phyloP scores from a whole-genome alignment of 1,284 basidiomycete species.

The Ustanciosporium gigantosporum region DNA sequence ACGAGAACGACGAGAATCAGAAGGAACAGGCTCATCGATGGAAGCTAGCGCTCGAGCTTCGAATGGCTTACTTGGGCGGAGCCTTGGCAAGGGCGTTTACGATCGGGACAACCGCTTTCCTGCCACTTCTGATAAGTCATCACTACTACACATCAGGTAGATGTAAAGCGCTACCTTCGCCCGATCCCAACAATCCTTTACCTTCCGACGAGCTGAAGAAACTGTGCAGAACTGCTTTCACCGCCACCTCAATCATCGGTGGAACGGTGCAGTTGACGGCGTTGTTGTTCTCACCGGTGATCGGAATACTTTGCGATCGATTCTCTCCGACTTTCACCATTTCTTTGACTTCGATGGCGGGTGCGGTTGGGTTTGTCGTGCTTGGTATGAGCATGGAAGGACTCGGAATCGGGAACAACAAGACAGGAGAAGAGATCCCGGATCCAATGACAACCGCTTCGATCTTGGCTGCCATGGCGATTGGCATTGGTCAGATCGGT shows the following conservation, averaged over 20 bases:
- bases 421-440: conserved; percentile 23
- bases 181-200: conserved; percentile 20
- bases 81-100: conserved; percentile 41
- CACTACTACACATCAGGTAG: conserved; percentile 43
- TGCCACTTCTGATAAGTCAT: conserved; percentile 45
- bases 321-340: conserved; percentile 25
- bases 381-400: conserved; percentile 25
- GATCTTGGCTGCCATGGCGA: conserved; percentile 25
- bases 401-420: conserved; percentile 10
- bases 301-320: conserved; percentile 35
- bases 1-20: conserved; percentile 1
- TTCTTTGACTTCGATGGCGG: conserved; percentile 20
- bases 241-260: conserved; percentile 34
- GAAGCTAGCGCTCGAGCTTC: conserved; percentile 16
- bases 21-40: not conserved
- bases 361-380: conserved; percentile 26
- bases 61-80: conserved; percentile 45
- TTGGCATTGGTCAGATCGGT: conserved; percentile 41
- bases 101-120: conserved; percentile 47
- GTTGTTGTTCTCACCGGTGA: conserved; percentile 32
- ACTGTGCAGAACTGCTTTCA: conserved; percentile 41
- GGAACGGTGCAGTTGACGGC: conserved; percentile 40
- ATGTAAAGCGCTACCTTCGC: conserved; percentile 35
- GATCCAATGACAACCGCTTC: conserved; percentile 25
- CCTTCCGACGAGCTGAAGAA: conserved; percentile 42